phyloP scores from a whole-genome alignment of 371 early-diverging fungal genomes.

The Mucor velutinosus region DNA sequence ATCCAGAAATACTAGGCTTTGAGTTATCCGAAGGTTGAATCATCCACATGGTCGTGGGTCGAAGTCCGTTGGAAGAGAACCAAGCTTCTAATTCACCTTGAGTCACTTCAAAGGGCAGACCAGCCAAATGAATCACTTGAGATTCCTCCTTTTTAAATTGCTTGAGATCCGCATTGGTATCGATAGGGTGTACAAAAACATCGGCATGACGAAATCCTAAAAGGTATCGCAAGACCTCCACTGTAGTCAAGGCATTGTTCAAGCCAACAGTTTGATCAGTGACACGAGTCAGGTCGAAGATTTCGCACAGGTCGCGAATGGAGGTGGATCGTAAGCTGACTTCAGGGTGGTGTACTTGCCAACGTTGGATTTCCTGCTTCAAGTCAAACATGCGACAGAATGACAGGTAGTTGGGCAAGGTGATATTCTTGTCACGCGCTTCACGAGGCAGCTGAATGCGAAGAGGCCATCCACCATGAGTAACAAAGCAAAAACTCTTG shows the following conservation, averaged over 20 bases:
- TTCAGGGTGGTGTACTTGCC: conserved; percentile 68
- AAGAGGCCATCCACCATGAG: conserved; percentile 77
- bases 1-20: conserved; percentile 64
- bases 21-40: conserved; percentile 49
- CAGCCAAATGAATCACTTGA: conserved; percentile 65
- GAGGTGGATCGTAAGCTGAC: conserved; percentile 58
- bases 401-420: conserved; percentile 60
- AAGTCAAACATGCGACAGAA: conserved; percentile 74
- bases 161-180: conserved; percentile 62
- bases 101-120: conserved; percentile 63
- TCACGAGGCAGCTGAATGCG: conserved; percentile 76
- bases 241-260: conserved; percentile 64
- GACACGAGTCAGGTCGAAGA: conserved; percentile 53
- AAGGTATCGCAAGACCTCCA: conserved; percentile 59
- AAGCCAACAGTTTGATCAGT: conserved; percentile 59
- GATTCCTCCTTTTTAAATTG: conserved; percentile 73
- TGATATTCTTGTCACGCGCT: conserved; percentile 69
- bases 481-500: conserved; percentile 74
- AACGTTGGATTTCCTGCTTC: conserved; percentile 70
- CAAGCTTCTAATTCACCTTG: conserved; percentile 70
- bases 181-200: conserved; percentile 69
- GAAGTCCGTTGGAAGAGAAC: conserved; percentile 61
- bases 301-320: conserved; percentile 64
- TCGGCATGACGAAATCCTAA: conserved; percentile 57
- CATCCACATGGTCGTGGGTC: conserved; percentile 61